These are phyloP conservation scores for Russula brevipes DNA, from an alignment of 768 basidiomycete genomes.

Conservation along the genomic window DNA sequence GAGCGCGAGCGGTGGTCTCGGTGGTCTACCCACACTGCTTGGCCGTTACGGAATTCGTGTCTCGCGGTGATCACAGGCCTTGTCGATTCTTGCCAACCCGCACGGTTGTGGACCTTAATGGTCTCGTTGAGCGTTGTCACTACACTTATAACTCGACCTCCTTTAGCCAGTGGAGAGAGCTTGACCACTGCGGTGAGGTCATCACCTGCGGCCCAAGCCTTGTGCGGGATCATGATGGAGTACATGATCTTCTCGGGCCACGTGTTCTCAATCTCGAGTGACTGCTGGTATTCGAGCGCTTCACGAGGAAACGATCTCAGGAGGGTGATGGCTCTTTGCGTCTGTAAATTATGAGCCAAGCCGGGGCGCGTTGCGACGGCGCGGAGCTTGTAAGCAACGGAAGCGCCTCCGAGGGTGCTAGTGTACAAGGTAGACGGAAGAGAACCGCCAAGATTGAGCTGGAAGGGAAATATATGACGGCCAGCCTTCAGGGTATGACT, in stretches of 20 bases:
- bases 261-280: slow-evolving; percentile 91
- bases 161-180: slow-evolving; percentile 82
- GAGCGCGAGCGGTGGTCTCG: slow-evolving; percentile 29
- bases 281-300: slow-evolving; percentile 93
- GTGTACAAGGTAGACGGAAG: slow-evolving; percentile 75
- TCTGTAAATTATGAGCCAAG: slow-evolving; percentile 62
- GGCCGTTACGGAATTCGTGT: slow-evolving; percentile 64
- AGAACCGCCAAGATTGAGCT: slow-evolving; percentile 76
- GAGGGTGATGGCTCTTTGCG: slow-evolving; percentile 56
- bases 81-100: slow-evolving; percentile 54
- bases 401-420: slow-evolving; percentile 49
- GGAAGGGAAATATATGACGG: slow-evolving; percentile 88
- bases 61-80: slow-evolving; percentile 55
- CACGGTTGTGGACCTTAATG: slow-evolving; percentile 53
- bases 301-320: slow-evolving; percentile 71
- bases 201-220: slow-evolving; percentile 92
- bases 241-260: slow-evolving; percentile 99
- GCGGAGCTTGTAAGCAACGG: slow-evolving; percentile 83
- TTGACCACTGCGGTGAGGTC: slow-evolving; percentile 76
- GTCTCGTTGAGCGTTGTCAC: slow-evolving; percentile 70
- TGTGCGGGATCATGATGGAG: slow-evolving; percentile 87
- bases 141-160: slow-evolving; percentile 64
- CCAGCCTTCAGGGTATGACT: slow-evolving; percentile 94
- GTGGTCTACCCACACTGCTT: slow-evolving; percentile 36
- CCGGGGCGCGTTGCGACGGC: slow-evolving; percentile 78